These are phyloP conservation scores for Fusarium musae DNA, from an alignment of 2,329 filamentous ascomycete species.

Conservation along the genomic window DNA sequence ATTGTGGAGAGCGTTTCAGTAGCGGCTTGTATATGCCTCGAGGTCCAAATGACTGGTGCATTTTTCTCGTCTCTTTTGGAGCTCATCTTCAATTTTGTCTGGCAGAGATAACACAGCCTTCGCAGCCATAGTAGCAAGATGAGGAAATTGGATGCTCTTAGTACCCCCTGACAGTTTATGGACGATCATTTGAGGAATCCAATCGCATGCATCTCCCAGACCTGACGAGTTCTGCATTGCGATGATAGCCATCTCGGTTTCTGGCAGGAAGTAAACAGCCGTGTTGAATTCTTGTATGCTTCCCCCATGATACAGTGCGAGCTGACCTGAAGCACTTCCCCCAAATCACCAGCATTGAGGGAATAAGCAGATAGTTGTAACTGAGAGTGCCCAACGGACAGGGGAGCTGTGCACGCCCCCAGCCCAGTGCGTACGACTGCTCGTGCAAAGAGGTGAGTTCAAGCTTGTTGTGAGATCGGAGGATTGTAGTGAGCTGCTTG, in stretches of 20 bases:
- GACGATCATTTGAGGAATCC: not conserved
- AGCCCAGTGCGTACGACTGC: not conserved
- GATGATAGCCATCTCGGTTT: no score
- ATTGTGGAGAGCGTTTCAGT: not conserved
- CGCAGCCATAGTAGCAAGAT: not conserved
- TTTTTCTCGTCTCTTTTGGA: not conserved
- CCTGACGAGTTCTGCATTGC: no score
- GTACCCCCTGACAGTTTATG: not conserved
- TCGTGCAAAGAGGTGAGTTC: accelerated
- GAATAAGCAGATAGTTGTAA: not conserved
- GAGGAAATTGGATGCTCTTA: accelerated
- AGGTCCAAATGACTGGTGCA: not conserved
- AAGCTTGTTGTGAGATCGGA: not conserved
- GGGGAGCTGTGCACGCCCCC: not conserved
- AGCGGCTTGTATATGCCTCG: not conserved
- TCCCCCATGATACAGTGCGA: not conserved
- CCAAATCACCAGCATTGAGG: no score
- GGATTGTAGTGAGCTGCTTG: not conserved
- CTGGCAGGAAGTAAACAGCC: not conserved
- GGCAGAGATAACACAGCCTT: not conserved
- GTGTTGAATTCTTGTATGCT: not conserved
- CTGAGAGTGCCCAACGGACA: not conserved
- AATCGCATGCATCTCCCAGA: not conserved
- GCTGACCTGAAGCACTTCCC: no score
- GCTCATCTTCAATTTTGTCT: not conserved